These are phyloP conservation scores for Backusella mclennaniae DNA, from an alignment of 192 early-diverging fungal genomes.

Conservation along the genomic window DNA sequence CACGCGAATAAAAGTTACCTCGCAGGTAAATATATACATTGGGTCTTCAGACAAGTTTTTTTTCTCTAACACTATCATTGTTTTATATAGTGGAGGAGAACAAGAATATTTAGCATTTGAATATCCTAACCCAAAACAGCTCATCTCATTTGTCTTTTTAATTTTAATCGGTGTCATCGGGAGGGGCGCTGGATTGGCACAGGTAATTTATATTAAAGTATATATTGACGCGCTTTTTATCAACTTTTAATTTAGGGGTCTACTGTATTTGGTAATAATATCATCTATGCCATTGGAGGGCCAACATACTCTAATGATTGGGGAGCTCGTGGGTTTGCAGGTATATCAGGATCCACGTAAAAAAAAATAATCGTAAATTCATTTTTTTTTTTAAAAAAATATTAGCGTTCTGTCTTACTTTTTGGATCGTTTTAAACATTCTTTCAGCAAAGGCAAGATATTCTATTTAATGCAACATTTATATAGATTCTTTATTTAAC, in stretches of 20 bases:
- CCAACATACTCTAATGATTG: constrained; percentile 15
- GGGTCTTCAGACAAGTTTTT: not conserved
- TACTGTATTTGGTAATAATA: constrained; percentile 17
- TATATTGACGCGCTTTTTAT: not conserved
- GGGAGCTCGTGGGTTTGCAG: constrained; percentile 19
- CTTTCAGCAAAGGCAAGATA: not conserved
- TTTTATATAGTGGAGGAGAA: constrained; percentile 55
- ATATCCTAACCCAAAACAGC: constrained; percentile 48
- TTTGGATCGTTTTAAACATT: not conserved
- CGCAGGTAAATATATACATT: not conserved
- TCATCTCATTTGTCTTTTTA: constrained; percentile 18
- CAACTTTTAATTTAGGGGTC: not conserved
- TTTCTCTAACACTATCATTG: not conserved
- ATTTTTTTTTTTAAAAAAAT: not conserved
- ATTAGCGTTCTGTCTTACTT: not conserved
- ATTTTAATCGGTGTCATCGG: constrained; percentile 15
- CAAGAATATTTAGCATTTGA: constrained; percentile 56
- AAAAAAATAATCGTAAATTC: no score
- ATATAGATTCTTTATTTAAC: not conserved
- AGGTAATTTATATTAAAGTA: not conserved
- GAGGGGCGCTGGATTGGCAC: constrained; percentile 1
- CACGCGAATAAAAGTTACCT: not conserved
- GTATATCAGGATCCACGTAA: not conserved
- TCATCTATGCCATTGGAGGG: constrained; percentile 19
- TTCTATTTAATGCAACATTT: not conserved